Base-by-base conservation (phyloP, 805 yeast genomes). In the Maudiozyma serrabonitensis region DNA sequence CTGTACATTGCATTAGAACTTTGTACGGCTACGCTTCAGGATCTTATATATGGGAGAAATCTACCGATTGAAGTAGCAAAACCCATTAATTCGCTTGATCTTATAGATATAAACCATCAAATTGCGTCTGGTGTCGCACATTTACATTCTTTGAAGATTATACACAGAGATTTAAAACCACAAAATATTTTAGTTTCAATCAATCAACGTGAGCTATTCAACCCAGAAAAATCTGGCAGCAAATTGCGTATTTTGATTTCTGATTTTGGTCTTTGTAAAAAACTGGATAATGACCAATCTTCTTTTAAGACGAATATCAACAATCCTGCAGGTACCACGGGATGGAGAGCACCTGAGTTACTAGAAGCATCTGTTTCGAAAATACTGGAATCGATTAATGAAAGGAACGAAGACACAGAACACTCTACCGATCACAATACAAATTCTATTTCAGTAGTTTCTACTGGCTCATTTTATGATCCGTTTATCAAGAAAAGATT, bases 301-400 rank as follows among this genome's bases (percentile, higher is more conserved):
- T 87, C 96, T 1, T 91, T 91, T 66, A 76, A 91, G 53, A 95
- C 96, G 0, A 91, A 96, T 0, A 51, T 55, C 15, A 83, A 93
- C 0, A 82, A 88, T 59, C 95, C 95, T 18, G 95, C 97, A 0
- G 99, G 99, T 1, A 93, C 99, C 0, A 79, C 93, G 3, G 99
- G 99, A 3, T 93, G 99, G 99, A 77, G 97, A 57, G 98, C 99
- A 0, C 99, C 99, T 0, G 99, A 93, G 60, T 66, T 87, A 34
- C 67, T 87, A 37, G 61, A 59, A 42, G 61, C 54, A 1, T 52
- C 62, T 8, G 52, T 53, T 15, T 21, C 50, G 4, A 40, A 21
- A 38, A 46, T 46, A 15, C 16, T 49, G 19, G 47, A 47, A 31
- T 38, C 49, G 9, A 9, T 48, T 15, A 46, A 46, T 19, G 50